phyloP scores from a whole-genome alignment of 768 basidiomycete genomes.

The Hemileccinum impolitum region DNA sequence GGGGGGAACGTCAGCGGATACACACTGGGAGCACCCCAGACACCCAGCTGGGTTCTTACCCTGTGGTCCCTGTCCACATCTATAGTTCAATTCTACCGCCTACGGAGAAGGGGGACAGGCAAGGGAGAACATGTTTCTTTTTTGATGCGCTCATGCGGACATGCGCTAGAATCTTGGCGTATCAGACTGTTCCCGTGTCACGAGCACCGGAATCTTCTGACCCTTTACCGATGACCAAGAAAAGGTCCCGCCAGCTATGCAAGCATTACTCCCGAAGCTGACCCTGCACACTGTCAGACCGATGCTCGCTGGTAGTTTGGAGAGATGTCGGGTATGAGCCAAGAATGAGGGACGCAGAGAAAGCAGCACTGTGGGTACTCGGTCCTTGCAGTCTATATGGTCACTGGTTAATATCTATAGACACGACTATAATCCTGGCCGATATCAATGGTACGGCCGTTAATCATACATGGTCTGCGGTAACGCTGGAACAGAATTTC shows the following conservation, averaged over 20 bases:
- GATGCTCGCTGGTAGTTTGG: constrained; percentile 60
- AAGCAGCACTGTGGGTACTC: constrained; percentile 65
- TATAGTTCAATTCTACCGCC: too few species aligned
- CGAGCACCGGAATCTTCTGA: not conserved
- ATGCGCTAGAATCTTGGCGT: constrained; percentile 52
- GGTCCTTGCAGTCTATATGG: constrained; percentile 69
- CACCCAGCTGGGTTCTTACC: constrained; percentile 50
- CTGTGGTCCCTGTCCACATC: constrained; percentile 56
- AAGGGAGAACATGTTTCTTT: constrained; percentile 30
- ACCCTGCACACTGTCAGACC: constrained; percentile 79
- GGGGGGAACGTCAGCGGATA: constrained; percentile 24
- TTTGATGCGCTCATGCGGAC: constrained; percentile 48
- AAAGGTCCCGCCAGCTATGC: constrained; percentile 51
- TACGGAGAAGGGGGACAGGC: not conserved
- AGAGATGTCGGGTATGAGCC: constrained; percentile 3
- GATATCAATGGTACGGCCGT: too few species aligned
- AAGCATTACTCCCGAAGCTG: constrained; percentile 54
- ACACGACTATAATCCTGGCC: too few species aligned
- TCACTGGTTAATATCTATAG: too few species aligned
- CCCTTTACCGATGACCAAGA: constrained; percentile 3
- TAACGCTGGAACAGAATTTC: too few species aligned
- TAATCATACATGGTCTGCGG: too few species aligned
- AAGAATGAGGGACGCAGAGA: constrained; percentile 14
- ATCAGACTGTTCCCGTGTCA: constrained; percentile 30
- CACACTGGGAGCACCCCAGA: constrained; percentile 65